phyloP scores from a whole-genome alignment of 2,329 filamentous ascomycete species.

The Pestalotiopsis sp. region DNA sequence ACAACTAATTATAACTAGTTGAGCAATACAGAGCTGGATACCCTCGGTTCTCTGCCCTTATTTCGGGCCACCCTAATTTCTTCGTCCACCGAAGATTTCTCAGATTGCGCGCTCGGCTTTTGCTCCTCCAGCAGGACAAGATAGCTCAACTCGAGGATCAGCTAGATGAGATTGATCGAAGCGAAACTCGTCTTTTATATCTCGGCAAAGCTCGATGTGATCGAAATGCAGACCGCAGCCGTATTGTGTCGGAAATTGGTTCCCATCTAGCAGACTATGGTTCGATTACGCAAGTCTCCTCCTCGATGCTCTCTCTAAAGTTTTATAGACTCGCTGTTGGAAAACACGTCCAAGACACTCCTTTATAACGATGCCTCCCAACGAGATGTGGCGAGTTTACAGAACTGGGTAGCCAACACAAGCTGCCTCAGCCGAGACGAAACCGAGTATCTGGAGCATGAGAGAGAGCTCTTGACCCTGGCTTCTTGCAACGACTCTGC shows the following conservation, averaged over 20 bases:
- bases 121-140: not conserved
- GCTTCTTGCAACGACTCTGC: not conserved
- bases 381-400: not conserved
- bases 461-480: not conserved
- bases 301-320: too few species aligned
- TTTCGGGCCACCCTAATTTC: not conserved
- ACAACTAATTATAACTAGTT: not conserved
- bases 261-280: not conserved
- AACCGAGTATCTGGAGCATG: not conserved
- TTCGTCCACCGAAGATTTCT: not conserved
- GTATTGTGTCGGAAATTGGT: not conserved
- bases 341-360: not conserved
- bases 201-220: not conserved
- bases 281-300: not conserved
- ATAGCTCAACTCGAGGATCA: not conserved
- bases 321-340: not conserved
- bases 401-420: not conserved
- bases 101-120: not conserved
- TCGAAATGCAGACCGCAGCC: not conserved
- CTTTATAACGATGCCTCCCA: not conserved
- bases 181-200: not conserved
- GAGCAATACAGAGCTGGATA: not conserved
- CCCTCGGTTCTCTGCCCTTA: not conserved
- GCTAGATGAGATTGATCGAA: not conserved
- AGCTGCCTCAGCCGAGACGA: not conserved